A percentile compares a stretch with the other conserved stretches of the same genome.
phyloP scores from a whole-genome alignment of 1,284 basidiomycete species.

The Moniliella sp. region DNA sequence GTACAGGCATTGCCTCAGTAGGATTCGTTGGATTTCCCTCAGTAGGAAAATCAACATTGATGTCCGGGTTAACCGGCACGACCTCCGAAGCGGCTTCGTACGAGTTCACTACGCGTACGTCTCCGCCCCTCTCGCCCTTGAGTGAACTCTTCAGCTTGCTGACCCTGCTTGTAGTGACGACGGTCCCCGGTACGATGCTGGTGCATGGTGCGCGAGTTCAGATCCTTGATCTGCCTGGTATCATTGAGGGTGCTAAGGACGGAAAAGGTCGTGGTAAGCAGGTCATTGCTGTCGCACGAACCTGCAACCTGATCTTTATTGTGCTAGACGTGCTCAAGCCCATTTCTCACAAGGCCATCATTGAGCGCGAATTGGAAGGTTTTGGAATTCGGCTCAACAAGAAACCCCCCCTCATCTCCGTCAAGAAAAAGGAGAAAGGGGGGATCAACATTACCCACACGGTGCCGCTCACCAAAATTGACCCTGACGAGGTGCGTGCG shows the following conservation, averaged over 20 bases:
- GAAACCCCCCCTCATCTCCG: slow-evolving; percentile 51
- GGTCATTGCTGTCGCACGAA: slow-evolving; percentile 64
- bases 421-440: slow-evolving; percentile 60
- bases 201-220: slow-evolving; percentile 37
- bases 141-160: not conserved
- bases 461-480: slow-evolving; percentile 57
- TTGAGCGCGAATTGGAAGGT: slow-evolving; percentile 80
- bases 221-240: slow-evolving; percentile 70
- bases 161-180: slow-evolving; percentile 39
- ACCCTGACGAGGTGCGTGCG: slow-evolving; percentile 52
- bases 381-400: slow-evolving; percentile 88
- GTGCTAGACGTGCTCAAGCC: slow-evolving; percentile 95
- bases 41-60: slow-evolving; percentile 74
- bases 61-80: slow-evolving; percentile 78
- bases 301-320: slow-evolving; percentile 67
- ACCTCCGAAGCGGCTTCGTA: slow-evolving; percentile 71
- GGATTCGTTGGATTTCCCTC: slow-evolving; percentile 57
- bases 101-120: slow-evolving; percentile 60
- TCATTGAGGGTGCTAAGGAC: slow-evolving; percentile 65
- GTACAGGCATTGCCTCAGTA: slow-evolving; percentile 38
- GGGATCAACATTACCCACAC: slow-evolving; percentile 44
- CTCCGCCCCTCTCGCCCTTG: not conserved
- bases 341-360: slow-evolving; percentile 61
- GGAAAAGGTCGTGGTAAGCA: slow-evolving; percentile 81
- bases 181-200: slow-evolving; percentile 14